Conservation (phyloP, 129 eudicot genomes). For the Chrysanthemum seticuspe region DNA sequence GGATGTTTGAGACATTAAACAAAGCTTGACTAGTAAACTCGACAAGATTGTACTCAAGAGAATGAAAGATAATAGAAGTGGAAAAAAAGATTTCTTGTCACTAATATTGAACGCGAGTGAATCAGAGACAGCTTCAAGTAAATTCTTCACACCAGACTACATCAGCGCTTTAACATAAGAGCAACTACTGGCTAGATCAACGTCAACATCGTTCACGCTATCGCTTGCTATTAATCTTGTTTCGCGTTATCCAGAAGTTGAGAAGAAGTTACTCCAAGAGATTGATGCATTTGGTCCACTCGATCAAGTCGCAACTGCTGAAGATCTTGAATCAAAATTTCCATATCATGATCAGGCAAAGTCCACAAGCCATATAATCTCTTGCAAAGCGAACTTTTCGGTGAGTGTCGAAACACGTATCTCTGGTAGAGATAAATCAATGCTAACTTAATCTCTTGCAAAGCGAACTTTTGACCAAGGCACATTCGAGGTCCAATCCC, state of each 20-base stretch:
- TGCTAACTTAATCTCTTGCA: slow-evolving; percentile 84
- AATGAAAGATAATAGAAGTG: slow-evolving; percentile 36
- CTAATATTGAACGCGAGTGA: slow-evolving; percentile 64
- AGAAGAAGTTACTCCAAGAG: slow-evolving; percentile 71
- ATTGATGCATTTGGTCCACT: slow-evolving; percentile 69
- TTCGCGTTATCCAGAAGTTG: slow-evolving; percentile 73
- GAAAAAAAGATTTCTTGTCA: slow-evolving; percentile 70
- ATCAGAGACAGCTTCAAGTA: slow-evolving; percentile 43
- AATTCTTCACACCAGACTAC: slow-evolving; percentile 68
- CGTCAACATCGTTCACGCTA: slow-evolving; percentile 80
- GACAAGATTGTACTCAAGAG: slow-evolving; percentile 56
- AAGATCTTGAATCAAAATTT: slow-evolving; percentile 72
- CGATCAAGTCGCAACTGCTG: slow-evolving; percentile 62
- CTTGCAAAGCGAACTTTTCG: too few relatives aligned
- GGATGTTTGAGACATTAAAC: slow-evolving; percentile 42
- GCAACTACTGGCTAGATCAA: slow-evolving; percentile 89
- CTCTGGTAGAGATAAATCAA: slow-evolving; percentile 71
- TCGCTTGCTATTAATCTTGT: slow-evolving; percentile 62
- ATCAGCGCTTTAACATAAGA: slow-evolving; percentile 83
- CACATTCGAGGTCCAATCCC: slow-evolving; percentile 96
- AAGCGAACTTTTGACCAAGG: slow-evolving; percentile 80
- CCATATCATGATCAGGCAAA: slow-evolving; percentile 82
- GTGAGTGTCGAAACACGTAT: slow-evolving; percentile 70
- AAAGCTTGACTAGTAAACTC: slow-evolving; percentile 41
- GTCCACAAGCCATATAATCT: neutral